These are phyloP conservation scores for Fusarium pseudonygamai DNA, from an alignment of 2,329 filamentous ascomycete genomes.

Conservation along the genomic window DNA sequence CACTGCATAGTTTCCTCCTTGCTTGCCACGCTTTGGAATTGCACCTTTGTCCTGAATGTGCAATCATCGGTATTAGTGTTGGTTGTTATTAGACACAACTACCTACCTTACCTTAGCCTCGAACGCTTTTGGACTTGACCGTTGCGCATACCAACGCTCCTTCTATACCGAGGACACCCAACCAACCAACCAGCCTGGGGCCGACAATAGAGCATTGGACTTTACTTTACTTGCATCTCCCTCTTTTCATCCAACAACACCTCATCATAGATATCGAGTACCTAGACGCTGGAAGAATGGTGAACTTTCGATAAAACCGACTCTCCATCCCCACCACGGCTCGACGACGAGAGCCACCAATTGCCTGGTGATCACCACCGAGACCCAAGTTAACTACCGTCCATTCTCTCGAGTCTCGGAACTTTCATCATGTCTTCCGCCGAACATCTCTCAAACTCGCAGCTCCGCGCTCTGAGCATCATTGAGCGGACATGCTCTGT, in stretches of 20 bases:
- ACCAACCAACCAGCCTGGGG: not conserved
- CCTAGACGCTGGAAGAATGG: slow-evolving; percentile 18
- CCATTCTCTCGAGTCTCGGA: not conserved
- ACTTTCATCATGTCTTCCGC: slow-evolving; percentile 27
- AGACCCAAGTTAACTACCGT: not conserved
- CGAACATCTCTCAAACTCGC: slow-evolving; percentile 35
- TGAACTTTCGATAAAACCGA: slow-evolving; percentile 10
- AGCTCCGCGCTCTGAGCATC: slow-evolving; percentile 65
- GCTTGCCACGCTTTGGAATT: not conserved
- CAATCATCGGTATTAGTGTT: not conserved
- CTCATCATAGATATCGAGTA: not conserved
- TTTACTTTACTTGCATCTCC: not conserved
- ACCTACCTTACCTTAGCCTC: not conserved
- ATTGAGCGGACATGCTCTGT: slow-evolving; percentile 76
- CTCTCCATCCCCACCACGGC: not conserved
- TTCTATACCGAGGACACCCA: slow-evolving; percentile 6
- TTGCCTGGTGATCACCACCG: not conserved
- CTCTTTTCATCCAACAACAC: not conserved
- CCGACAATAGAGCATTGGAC: not conserved
- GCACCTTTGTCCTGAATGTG: not conserved
- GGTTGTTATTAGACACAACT: not conserved
- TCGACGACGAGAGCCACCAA: slow-evolving; percentile 1
- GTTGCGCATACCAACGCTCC: slow-evolving; percentile 9
- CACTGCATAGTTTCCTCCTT: not conserved
- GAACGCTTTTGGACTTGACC: not conserved